These are phyloP conservation scores for Nakazawaea holstii DNA, from an alignment of 805 yeast genomes.

Conservation along the genomic window DNA sequence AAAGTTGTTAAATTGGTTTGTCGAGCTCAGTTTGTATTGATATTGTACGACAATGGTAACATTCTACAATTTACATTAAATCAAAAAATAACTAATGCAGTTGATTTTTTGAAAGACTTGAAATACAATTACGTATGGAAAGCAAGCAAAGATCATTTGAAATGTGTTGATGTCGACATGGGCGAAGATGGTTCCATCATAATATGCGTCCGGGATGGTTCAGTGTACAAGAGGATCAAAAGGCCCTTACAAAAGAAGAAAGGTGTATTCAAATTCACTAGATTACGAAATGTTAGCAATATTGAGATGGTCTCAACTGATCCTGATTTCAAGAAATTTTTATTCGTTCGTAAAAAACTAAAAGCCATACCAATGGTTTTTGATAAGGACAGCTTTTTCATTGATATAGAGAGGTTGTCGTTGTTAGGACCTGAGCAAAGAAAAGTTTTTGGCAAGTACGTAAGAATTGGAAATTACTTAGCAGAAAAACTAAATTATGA, in stretches of 20 bases:
- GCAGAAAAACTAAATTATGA: too few species aligned
- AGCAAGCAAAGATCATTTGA: constrained; percentile 51
- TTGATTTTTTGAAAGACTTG: constrained; percentile 33
- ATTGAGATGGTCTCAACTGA: constrained; percentile 64
- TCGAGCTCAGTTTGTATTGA: constrained; percentile 35
- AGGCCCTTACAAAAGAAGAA: constrained; percentile 20
- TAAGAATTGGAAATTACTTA: too few species aligned
- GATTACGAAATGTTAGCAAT: constrained; percentile 48
- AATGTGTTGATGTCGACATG: constrained; percentile 62
- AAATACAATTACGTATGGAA: constrained; percentile 54
- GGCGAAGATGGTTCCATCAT: constrained; percentile 65
- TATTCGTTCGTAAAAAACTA: constrained; percentile 59
- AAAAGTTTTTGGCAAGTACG: too few species aligned
- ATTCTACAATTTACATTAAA: constrained; percentile 29
- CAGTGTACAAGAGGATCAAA: constrained; percentile 45
- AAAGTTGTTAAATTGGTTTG: constrained; percentile 27
- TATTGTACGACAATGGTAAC: constrained; percentile 59
- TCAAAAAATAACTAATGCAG: constrained; percentile 25
- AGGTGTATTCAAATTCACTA: constrained; percentile 44
- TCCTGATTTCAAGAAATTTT: constrained; percentile 58
- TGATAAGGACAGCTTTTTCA: constrained; percentile 36
- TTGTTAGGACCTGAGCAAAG: neutral
- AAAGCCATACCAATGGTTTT: constrained; percentile 54
- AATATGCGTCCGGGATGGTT: constrained; percentile 64
- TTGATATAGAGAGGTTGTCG: constrained; percentile 36